Conservation (phyloP, 2,329 filamentous ascomycete genomes). For the Parastagonospora avenae region DNA sequence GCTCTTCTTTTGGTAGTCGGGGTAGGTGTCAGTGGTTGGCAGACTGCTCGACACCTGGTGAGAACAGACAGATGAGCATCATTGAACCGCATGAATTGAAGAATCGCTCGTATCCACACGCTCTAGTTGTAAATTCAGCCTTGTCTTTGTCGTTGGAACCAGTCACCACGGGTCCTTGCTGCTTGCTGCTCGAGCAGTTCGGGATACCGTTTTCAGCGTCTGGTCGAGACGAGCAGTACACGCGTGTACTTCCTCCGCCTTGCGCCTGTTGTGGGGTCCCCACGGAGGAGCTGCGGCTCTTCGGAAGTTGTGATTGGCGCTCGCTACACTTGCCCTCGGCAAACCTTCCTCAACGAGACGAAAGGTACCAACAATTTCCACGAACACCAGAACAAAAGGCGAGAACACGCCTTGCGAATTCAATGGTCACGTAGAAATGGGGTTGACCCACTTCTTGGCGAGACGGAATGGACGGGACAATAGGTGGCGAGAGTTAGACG, state of each 20-base stretch:
- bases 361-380: conserved; percentile 3
- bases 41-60: conserved; percentile 13
- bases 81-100: too few relatives aligned
- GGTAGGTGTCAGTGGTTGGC: conserved; percentile 21
- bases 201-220: conserved; percentile 15
- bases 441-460: background rate
- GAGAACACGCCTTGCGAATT: conserved; percentile 5
- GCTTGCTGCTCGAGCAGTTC: background rate
- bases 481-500: background rate
- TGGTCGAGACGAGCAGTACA: conserved; percentile 20
- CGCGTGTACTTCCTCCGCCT: conserved; percentile 8
- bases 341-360: conserved; percentile 17
- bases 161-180: background rate
- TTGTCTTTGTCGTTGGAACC: background rate
- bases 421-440: background rate
- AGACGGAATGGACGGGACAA: background rate
- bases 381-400: conserved; percentile 2
- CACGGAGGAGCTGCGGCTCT: conserved; percentile 2
- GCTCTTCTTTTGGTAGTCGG: conserved; percentile 65
- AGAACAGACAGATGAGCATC: background rate
- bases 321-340: conserved; percentile 19
- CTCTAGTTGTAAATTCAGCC: background rate
- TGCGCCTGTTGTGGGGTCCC: conserved; percentile 23
- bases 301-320: conserved; percentile 11
- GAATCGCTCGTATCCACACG: background rate